phyloP scores from a whole-genome alignment of 1,139 yeast species.

The Hyphopichia buzzinii region DNA sequence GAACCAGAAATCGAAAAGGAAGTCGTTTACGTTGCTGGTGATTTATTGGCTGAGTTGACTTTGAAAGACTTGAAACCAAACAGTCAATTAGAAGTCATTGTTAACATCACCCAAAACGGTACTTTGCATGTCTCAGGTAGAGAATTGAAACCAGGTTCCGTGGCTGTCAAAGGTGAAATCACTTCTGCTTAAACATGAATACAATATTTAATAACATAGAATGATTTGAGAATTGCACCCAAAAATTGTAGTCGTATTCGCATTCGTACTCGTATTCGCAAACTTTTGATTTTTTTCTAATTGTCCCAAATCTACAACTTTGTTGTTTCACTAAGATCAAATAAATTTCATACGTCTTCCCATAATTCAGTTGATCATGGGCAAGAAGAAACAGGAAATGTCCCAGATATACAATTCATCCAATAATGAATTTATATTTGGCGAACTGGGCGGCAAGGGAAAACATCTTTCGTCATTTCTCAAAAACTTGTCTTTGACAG shows the following conservation, averaged over 20 bases:
- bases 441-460: conserved; percentile 68
- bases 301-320: not conserved
- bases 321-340: too few relatives aligned
- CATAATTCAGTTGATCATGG: conserved; percentile 22
- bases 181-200: conserved; percentile 6
- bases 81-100: conserved; percentile 69
- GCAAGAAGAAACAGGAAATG: conserved; percentile 54
- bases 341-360: not conserved
- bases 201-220: not conserved
- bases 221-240: not conserved
- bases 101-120: conserved; percentile 84
- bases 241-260: not conserved
- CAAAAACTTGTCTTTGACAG: conserved; percentile 44
- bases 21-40: conserved; percentile 72
- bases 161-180: conserved; percentile 52
- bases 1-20: conserved; percentile 75
- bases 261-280: not conserved
- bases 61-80: conserved; percentile 72
- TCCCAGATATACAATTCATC: conserved; percentile 51
- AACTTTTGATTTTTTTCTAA: not conserved
- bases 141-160: conserved; percentile 68
- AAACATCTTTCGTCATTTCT: conserved; percentile 60
- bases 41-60: conserved; percentile 74
- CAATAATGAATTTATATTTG: conserved; percentile 61
- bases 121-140: conserved; percentile 80